Conservation (phyloP, 2,329 filamentous ascomycete species). For the Trichoderma atrobrunneum region DNA sequence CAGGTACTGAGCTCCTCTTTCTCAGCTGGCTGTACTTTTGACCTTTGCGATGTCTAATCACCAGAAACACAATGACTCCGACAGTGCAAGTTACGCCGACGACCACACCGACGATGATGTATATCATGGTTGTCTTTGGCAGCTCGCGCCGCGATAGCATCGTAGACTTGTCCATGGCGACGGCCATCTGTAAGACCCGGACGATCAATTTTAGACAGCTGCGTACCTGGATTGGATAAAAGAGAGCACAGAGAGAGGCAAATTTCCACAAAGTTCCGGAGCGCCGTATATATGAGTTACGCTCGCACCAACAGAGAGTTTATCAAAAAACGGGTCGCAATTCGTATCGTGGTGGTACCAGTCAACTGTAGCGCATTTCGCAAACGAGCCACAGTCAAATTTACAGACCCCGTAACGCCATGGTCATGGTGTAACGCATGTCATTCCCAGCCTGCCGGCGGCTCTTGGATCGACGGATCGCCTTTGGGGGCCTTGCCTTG, state of each 20-base stretch:
- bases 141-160: not conserved
- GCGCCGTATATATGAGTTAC: not conserved
- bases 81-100: not conserved
- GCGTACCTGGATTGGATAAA: not conserved
- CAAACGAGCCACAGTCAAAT: conserved; percentile 10
- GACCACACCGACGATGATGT: conserved; percentile 12
- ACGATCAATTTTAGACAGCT: not conserved
- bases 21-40: not conserved
- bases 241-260: not conserved
- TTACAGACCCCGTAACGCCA: not conserved
- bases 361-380: not conserved
- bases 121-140: not conserved
- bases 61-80: not conserved
- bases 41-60: not conserved
- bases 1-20: not conserved
- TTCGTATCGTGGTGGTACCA: conserved; percentile 1
- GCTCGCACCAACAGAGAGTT: not conserved
- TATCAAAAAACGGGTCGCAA: not conserved
- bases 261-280: not conserved
- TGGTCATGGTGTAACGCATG: not conserved
- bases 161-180: not conserved
- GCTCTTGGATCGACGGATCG: not conserved
- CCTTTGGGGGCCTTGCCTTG: not conserved
- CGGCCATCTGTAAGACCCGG: not conserved
- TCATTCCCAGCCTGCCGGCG: not conserved